Evolutionary conservation across 306 rosid species (phyloP).

Genomic region (Lathyrus oleraceus): DNA sequence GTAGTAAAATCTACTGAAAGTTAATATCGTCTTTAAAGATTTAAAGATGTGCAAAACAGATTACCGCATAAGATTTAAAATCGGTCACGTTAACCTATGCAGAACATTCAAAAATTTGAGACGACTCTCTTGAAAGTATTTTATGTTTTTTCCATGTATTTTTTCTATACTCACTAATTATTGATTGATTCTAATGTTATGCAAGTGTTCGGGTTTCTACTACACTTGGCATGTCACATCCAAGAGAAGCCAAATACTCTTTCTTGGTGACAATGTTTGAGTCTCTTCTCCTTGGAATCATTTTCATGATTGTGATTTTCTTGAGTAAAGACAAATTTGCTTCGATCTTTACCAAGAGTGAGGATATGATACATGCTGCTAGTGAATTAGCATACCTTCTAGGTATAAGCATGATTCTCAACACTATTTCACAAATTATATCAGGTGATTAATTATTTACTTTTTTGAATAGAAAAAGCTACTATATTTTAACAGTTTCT

Average conservation of each 20-base stretch:
- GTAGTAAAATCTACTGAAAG: too few species aligned
- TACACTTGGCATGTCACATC: slow-evolving; percentile 54
- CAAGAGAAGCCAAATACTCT: slow-evolving; percentile 55
- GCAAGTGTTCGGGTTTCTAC: slow-evolving; percentile 62
- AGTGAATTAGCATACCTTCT: slow-evolving; percentile 41
- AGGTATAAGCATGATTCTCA: slow-evolving; percentile 27
- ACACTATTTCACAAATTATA: slow-evolving; percentile 34
- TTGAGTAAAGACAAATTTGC: slow-evolving; percentile 20
- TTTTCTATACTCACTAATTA: slow-evolving; percentile 8
- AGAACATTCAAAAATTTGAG: too few species aligned
- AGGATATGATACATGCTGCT: slow-evolving; percentile 27
- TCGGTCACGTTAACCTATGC: too few species aligned
- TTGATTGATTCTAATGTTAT: background rate
- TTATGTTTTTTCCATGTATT: background rate
- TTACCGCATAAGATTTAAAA: too few species aligned
- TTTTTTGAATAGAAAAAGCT: background rate
- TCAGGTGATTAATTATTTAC: slow-evolving; percentile 37
- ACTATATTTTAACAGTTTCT: background rate
- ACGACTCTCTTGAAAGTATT: background rate
- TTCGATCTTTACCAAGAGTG: slow-evolving; percentile 34
- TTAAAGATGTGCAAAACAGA: too few species aligned
- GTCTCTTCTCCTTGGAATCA: slow-evolving; percentile 46
- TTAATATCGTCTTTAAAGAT: too few species aligned
- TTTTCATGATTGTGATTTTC: slow-evolving; percentile 38
- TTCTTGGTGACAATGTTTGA: slow-evolving; percentile 46